Evolutionary conservation across 768 basidiomycete species (phyloP).

Genomic region (Amanita pseudoporphyria): DNA sequence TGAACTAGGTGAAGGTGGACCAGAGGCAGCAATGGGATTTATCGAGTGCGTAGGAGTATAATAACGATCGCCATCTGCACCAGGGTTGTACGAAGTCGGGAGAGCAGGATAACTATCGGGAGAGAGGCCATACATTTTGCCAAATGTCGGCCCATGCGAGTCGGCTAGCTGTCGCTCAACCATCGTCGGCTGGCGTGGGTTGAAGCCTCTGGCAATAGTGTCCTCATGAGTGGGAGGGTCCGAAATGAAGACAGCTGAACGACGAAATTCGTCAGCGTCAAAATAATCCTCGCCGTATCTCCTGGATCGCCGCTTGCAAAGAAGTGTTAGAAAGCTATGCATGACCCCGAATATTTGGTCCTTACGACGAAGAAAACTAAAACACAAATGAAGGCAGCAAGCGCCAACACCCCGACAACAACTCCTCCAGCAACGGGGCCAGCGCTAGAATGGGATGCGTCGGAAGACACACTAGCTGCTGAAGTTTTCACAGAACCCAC

Average conservation of each 20-base stretch:
- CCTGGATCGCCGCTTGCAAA: constrained; percentile 1
- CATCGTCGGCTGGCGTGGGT: constrained; percentile 58
- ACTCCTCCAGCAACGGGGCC: constrained; percentile 5
- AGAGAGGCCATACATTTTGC: background rate
- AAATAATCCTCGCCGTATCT: constrained; percentile 34
- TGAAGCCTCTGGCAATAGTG: constrained; percentile 30
- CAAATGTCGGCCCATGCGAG: background rate
- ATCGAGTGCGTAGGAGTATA: background rate
- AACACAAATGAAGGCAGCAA: background rate
- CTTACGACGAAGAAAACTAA: constrained; percentile 1
- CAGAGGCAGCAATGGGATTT: background rate
- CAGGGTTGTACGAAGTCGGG: background rate
- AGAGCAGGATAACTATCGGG: background rate
- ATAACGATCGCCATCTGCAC: background rate
- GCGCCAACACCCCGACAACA: constrained; percentile 1
- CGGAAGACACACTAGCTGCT: background rate
- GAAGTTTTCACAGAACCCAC: background rate
- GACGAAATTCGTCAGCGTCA: constrained; percentile 49
- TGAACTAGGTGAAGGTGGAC: background rate
- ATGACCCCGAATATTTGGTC: background rate
- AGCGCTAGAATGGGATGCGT: background rate
- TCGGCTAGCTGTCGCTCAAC: constrained; percentile 35
- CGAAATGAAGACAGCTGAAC: constrained; percentile 53
- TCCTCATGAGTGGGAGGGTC: constrained; percentile 23
- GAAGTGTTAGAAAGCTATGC: background rate